Conservation (phyloP, 1,284 basidiomycete species). For the Rhodotorula sp. region DNA sequence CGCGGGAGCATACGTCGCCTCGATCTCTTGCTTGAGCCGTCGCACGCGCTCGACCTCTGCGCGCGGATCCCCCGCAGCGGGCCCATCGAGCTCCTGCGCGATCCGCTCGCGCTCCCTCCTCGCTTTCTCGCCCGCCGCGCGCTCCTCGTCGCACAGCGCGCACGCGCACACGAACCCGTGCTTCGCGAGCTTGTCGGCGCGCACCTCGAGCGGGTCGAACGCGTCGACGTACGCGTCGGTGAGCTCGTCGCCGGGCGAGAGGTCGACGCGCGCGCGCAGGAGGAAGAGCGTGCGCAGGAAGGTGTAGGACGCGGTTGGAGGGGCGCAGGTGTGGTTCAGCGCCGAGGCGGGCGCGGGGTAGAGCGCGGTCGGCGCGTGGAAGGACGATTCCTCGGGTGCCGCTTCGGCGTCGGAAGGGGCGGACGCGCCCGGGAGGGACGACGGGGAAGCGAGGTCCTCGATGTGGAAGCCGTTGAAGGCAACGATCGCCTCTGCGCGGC, state of each 20-base stretch:
- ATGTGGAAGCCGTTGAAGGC: slow-evolving; percentile 42
- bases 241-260: slow-evolving; percentile 44
- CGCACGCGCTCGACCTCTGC: not conserved
- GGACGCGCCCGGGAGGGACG: not conserved
- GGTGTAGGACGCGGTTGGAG: slow-evolving; percentile 44
- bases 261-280: slow-evolving; percentile 38
- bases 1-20: not conserved
- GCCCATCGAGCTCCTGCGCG: not conserved
- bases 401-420: not conserved
- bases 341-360: slow-evolving; percentile 37
- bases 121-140: not conserved
- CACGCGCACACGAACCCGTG: slow-evolving; percentile 41
- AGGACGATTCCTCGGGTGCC: not conserved
- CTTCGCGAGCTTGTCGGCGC: slow-evolving; percentile 9
- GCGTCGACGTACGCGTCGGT: slow-evolving; percentile 23
- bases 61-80: not conserved
- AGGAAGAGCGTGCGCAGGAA: slow-evolving; percentile 46
- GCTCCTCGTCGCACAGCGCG: slow-evolving; percentile 33
- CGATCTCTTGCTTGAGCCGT: not conserved
- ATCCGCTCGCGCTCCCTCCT: not conserved
- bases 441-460: slow-evolving; percentile 26
- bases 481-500: slow-evolving; percentile 33
- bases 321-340: slow-evolving; percentile 43
- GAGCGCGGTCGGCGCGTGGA: slow-evolving; percentile 33
- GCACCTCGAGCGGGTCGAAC: slow-evolving; percentile 18